phyloP scores from a whole-genome alignment of 768 basidiomycete species.

The Termitomyces eurrhizus region DNA sequence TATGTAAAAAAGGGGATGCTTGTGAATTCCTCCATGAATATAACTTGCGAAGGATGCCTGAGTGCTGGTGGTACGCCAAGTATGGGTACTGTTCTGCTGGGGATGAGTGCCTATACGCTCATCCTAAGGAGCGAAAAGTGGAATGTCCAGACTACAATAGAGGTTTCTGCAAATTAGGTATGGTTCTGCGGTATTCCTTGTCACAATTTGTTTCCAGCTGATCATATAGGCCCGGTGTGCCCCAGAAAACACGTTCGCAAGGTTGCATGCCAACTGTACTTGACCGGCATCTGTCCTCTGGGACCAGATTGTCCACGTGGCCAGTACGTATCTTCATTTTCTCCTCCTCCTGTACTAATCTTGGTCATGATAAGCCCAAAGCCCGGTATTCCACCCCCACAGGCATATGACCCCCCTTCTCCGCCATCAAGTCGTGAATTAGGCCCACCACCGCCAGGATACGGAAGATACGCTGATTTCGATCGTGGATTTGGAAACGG shows the following conservation, averaged over 20 bases:
- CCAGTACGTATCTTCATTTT: constrained; percentile 58
- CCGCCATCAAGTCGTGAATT: constrained; percentile 74
- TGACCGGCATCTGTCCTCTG: constrained; percentile 90
- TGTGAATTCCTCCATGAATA: constrained; percentile 99
- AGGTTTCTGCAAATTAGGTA: constrained; percentile 93
- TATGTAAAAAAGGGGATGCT: constrained; percentile 97
- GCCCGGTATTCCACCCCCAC: constrained; percentile 24
- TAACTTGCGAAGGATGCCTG: constrained; percentile 95
- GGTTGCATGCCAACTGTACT: constrained; percentile 85
- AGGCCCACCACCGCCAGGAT: constrained; percentile 90
- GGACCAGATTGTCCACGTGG: constrained; percentile 85
- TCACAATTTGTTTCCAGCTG: constrained; percentile 4
- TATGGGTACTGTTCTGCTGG: constrained; percentile 97
- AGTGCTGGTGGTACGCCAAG: constrained; percentile 99
- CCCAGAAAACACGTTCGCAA: constrained; percentile 91
- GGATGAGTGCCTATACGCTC: constrained; percentile 95
- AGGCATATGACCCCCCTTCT: constrained; percentile 56
- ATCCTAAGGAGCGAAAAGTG: constrained; percentile 85
- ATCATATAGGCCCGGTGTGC: constrained; percentile 68
- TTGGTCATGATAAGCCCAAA: constrained; percentile 60
- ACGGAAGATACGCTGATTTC: constrained; percentile 78
- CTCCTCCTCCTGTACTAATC: constrained; percentile 10
- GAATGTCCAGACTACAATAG: constrained; percentile 96
- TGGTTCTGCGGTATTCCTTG: constrained; percentile 26
- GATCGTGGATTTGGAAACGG: constrained; percentile 49